Evolutionary conservation across 805 yeast species (phyloP), one percentile per base, ranked within the genome.

Genomic region (Hanseniaspora meyeri): DNA sequence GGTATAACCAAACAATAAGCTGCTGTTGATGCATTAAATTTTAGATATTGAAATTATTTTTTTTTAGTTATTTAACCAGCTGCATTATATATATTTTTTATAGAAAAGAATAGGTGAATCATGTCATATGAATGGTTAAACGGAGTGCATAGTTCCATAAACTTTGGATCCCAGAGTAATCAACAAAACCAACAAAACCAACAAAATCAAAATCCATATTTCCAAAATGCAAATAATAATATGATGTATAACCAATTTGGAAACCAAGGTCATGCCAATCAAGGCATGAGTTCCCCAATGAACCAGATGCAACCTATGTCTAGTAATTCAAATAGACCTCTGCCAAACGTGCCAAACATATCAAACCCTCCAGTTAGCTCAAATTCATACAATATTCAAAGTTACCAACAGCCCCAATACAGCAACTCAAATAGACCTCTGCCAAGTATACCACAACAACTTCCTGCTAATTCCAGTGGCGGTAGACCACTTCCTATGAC

Each of bases 91-190:
- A 24, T 24, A 24, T 24, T 14, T 36, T 12, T 36, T 36, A 36
- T 36, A 36, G 36, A 32, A 4, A 32, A 43, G 2, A 43, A 10
- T 24, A 24, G 27, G 27, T 16, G 8, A 32, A 32, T 4, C 31
- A 50, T 51, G 55, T 51, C 55, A 16, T 51, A 51, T 45, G 55
- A 51, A 37, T 51, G 55, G 55, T n/a, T 51, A n/a, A 51, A 51
- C 19, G 55, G 55, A 16, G 55, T 51, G 7, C 50, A 51, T 38
- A 51, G 55, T 31, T 43, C 55, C n/a, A 24, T 51, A 37, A 51
- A 40, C 20, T 51, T 51, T 45, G 55, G 55, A 20, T 39, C 43
- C 17, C 43, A 42, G 16, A 45, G 14, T 29, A n/a, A 27, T 2
- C 27, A 24, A 24, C 27, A 24, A 24, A 24, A 3, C 5, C 27